A percentile compares a stretch with the other conserved stretches of the same genome.
phyloP scores from a whole-genome alignment of 768 basidiomycete species.

The Leccinum rimulosum region DNA sequence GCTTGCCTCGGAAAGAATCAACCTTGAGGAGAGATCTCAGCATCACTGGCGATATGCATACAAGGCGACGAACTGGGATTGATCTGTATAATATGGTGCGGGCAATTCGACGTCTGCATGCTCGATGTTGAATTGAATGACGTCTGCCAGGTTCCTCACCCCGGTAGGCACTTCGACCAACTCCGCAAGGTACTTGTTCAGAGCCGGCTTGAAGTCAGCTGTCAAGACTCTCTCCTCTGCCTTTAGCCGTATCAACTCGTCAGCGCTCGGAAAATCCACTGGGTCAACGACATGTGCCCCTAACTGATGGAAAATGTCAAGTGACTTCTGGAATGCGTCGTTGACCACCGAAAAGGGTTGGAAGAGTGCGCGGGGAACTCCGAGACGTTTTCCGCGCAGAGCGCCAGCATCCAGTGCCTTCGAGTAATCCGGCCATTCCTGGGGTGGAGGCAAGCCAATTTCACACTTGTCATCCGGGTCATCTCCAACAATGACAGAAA shows the following conservation, averaged over 20 bases:
- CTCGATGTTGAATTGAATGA: slow-evolving; percentile 56
- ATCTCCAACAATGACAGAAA: slow-evolving; percentile 40
- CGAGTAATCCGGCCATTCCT: slow-evolving; percentile 52
- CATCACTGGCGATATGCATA: neutral
- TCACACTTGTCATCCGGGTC: slow-evolving; percentile 39
- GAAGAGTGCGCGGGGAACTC: slow-evolving; percentile 41
- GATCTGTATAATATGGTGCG: slow-evolving; percentile 35
- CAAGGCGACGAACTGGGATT: slow-evolving; percentile 31
- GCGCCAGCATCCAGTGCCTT: slow-evolving; percentile 47
- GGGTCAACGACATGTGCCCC: slow-evolving; percentile 57
- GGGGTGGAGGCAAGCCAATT: slow-evolving; percentile 44
- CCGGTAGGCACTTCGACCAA: slow-evolving; percentile 57
- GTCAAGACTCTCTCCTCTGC: slow-evolving; percentile 55
- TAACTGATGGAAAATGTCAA: slow-evolving; percentile 36
- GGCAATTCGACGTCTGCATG: slow-evolving; percentile 48
- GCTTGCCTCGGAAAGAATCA: slow-evolving; percentile 26
- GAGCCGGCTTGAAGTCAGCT: slow-evolving; percentile 55
- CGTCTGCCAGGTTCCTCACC: slow-evolving; percentile 52
- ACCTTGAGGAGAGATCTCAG: slow-evolving; percentile 15
- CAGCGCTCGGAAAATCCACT: slow-evolving; percentile 55
- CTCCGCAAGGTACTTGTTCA: slow-evolving; percentile 44
- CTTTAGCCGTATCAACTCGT: slow-evolving; percentile 44
- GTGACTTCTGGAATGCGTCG: slow-evolving; percentile 38
- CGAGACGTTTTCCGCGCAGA: slow-evolving; percentile 44
- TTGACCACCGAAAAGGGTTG: slow-evolving; percentile 23